Evolutionary conservation across 345 rosid species (phyloP), one percentile per base, ranked within the genome.

Genomic region (Ricinus communis): DNA sequence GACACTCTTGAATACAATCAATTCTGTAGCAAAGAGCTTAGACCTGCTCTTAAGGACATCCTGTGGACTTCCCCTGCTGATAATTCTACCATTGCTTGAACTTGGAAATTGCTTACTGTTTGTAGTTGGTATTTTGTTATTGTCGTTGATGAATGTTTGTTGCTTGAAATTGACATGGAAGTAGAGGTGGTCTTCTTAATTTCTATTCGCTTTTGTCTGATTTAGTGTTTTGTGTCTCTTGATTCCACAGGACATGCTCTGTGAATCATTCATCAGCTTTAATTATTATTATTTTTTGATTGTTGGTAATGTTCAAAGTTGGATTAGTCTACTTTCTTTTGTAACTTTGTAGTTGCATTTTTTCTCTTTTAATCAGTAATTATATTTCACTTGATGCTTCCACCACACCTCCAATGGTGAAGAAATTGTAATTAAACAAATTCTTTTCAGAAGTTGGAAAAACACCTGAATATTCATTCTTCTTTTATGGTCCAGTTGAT

Each of bases 11-110:
- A 94, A 79, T 94, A 90, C 56, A 91, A 94, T 54, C 90, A 86
- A 78, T 94, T 94, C 82, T 94, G 97, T 77, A 86, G 80, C 70
- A 80, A 91, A 59, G 90, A 90, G 72, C 87, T 91, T 31, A 84
- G 96, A 80, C 98, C 98, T 70, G 95, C 96, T 41, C 91, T 94
- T 3, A 91, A 91, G 53, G 97, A 91, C 82, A 90, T 94, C 14
- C 74, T 91, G 25, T 91, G 98, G 97, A 93, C 82, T 18, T 84
- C 89, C 0, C 76, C 76, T 2, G 50, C 74, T 0, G 83, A 80
- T 13, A 82, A 83, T 61, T 76, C 90, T 2, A 79, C 88, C 0
- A 72, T 85, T 38, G 90, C 80, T 56, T 88, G 81, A 87, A 31
- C 45, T 43, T 11, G 50, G 71, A 60, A 66, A 50, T 62, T 66